These are phyloP conservation scores for Candida odintsovae DNA, from an alignment of 805 yeast species.

Conservation along the genomic window DNA sequence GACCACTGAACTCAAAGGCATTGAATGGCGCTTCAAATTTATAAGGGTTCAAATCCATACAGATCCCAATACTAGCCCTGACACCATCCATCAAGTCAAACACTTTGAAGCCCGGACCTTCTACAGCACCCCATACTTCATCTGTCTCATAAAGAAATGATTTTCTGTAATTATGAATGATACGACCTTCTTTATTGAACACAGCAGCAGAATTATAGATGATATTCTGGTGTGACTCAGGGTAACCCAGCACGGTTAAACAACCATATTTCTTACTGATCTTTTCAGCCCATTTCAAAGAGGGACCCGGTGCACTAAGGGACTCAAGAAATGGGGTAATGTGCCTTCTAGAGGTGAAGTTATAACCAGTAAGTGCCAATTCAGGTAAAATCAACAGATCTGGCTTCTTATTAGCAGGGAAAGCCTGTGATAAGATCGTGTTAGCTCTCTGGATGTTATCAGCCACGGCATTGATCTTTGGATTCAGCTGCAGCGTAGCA, in stretches of 20 bases:
- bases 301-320: conserved; percentile 34
- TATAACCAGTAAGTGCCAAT: conserved; percentile 79
- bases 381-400: conserved; percentile 83
- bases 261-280: conserved; percentile 48
- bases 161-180: conserved; percentile 67
- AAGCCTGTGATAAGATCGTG: conserved; percentile 16
- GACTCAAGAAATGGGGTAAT: conserved; percentile 50
- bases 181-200: conserved; percentile 49
- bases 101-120: conserved; percentile 52
- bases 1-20: conserved; percentile 62
- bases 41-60: conserved; percentile 92
- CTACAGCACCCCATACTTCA: conserved; percentile 71
- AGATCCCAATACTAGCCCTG: conserved; percentile 67
- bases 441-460: conserved; percentile 46
- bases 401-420: conserved; percentile 27
- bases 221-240: conserved; percentile 40
- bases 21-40: conserved; percentile 76
- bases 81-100: conserved; percentile 32
- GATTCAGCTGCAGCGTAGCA: conserved; percentile 66
- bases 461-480: conserved; percentile 53
- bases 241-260: conserved; percentile 76
- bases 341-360: conserved; percentile 47
- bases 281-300: conserved; percentile 50
- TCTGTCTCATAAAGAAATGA: conserved; percentile 75
- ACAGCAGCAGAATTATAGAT: conserved; percentile 72